These are phyloP conservation scores for Pseudocercospora ulei DNA, from an alignment of 2,329 filamentous ascomycete species.

Conservation along the genomic window DNA sequence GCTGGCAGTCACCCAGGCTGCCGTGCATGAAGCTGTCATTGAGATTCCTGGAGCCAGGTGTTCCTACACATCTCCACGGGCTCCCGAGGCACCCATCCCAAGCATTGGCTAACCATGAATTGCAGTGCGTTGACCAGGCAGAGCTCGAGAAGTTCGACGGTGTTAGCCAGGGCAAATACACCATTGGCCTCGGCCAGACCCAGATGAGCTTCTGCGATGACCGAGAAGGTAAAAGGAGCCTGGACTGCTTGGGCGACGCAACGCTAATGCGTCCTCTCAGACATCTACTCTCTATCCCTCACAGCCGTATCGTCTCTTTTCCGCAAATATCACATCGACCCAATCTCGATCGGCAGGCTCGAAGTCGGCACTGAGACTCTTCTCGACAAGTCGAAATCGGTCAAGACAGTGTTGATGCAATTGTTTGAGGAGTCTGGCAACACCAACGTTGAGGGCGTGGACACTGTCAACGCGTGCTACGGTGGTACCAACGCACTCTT, in stretches of 20 bases:
- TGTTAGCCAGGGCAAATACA: slow-evolving; percentile 46
- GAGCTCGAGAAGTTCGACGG: slow-evolving; percentile 49
- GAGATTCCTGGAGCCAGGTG: too few species aligned
- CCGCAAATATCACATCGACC: slow-evolving; percentile 46
- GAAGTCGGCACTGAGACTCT: slow-evolving; percentile 48
- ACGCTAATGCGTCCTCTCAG: slow-evolving; percentile 27
- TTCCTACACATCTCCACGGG: too few species aligned
- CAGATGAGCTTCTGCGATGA: slow-evolving; percentile 50
- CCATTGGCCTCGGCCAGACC: slow-evolving; percentile 47
- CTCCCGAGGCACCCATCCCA: too few species aligned
- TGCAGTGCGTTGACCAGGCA: slow-evolving; percentile 46
- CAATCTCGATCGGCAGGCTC: slow-evolving; percentile 44
- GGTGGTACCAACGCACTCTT: slow-evolving; percentile 48
- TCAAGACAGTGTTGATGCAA: slow-evolving; percentile 48
- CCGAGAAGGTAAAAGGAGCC: slow-evolving; percentile 44
- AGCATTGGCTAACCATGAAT: slow-evolving; percentile 17
- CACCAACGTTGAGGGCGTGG: slow-evolving; percentile 47
- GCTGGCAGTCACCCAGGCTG: too few species aligned
- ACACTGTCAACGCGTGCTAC: slow-evolving; percentile 48
- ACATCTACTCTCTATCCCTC: slow-evolving; percentile 47
- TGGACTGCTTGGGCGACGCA: too few species aligned
- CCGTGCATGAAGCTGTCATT: too few species aligned
- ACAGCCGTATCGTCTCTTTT: slow-evolving; percentile 46
- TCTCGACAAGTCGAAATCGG: slow-evolving; percentile 49
- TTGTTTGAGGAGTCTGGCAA: slow-evolving; percentile 45